A percentile compares a stretch with the other conserved stretches of the same genome.
Evolutionary conservation across 2,329 filamentous ascomycete genomes (phyloP).

Genomic region (Ceratocystis harringtonii): DNA sequence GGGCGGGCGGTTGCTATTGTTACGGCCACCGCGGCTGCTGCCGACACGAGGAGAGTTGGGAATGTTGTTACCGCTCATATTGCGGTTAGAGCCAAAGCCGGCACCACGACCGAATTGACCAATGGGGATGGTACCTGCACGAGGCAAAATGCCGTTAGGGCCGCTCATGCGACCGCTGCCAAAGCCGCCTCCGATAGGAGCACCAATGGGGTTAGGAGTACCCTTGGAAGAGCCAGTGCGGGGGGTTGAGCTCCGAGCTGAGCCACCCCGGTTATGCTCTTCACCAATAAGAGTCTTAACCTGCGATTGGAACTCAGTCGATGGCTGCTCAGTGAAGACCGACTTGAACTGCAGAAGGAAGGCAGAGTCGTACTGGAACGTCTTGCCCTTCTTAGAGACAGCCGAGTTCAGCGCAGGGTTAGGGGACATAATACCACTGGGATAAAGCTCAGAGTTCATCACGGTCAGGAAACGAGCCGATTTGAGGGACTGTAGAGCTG

Average conservation of each 20-base stretch:
- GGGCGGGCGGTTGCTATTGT: conserved; percentile 41
- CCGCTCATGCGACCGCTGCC: conserved; percentile 14
- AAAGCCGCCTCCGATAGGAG: conserved; percentile 31
- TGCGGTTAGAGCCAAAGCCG: conserved; percentile 43
- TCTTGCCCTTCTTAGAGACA: conserved; percentile 61
- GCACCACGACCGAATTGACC: conserved; percentile 12
- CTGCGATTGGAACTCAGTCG: conserved; percentile 79
- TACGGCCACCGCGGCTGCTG: conserved; percentile 40
- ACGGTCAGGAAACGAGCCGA: conserved; percentile 77
- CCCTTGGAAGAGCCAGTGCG: conserved; percentile 31
- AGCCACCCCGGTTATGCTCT: conserved; percentile 22
- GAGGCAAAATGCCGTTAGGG: conserved; percentile 5
- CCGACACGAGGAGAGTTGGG: conserved; percentile 58
- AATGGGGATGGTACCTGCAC: conserved; percentile 15
- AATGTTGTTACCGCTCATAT: conserved; percentile 39
- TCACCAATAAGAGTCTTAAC: conserved; percentile 81
- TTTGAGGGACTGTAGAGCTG: conserved; percentile 83
- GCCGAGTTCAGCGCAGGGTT: conserved; percentile 81
- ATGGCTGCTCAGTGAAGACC: conserved; percentile 94
- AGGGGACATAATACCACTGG: conserved; percentile 67
- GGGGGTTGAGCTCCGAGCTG: conserved; percentile 46
- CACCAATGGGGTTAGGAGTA: conserved; percentile 37
- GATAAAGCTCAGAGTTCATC: conserved; percentile 66
- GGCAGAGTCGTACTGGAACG: conserved; percentile 86
- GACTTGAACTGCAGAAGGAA: conserved; percentile 94